Percentiles rank a stretch among this genome's conserved stretches.
Evolutionary conservation across 139 green algal genomes (phyloP).

Genomic region (Chlorella sp.): DNA sequence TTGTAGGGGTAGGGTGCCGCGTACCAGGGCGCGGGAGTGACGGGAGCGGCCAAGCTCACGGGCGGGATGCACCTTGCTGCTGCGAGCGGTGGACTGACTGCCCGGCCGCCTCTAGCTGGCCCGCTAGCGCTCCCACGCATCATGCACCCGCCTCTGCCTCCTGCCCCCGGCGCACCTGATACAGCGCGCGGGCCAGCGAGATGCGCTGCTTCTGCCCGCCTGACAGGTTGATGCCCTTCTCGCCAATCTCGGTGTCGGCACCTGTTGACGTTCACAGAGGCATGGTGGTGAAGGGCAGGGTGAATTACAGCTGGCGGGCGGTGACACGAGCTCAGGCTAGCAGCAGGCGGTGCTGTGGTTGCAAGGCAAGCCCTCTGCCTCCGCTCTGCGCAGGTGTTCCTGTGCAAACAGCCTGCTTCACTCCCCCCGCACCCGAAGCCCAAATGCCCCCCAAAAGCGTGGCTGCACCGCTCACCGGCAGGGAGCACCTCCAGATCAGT

Average conservation of each 20-base stretch:
- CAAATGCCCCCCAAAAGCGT: too few relatives aligned
- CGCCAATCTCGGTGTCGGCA: conserved; percentile 93
- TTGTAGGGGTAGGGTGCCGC: neutral
- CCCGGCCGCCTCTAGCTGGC: too few relatives aligned
- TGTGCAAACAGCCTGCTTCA: too few relatives aligned
- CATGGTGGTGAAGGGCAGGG: neutral
- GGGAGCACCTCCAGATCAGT: conserved; percentile 79
- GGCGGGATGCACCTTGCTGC: neutral
- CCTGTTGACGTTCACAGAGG: neutral
- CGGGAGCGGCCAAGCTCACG: neutral
- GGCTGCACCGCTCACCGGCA: conserved; percentile 46
- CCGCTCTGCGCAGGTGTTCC: too few relatives aligned
- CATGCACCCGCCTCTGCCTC: neutral
- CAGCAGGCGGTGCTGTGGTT: too few relatives aligned
- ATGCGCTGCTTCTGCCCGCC: conserved; percentile 95
- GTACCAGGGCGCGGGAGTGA: neutral
- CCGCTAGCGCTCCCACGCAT: too few relatives aligned
- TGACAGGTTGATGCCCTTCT: conserved; percentile 91
- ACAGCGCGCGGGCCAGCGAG: conserved; percentile 87
- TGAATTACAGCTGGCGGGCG: too few relatives aligned
- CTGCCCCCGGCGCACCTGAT: conserved; percentile 43
- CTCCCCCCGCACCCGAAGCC: too few relatives aligned
- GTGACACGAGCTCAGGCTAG: too few relatives aligned
- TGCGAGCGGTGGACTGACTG: neutral
- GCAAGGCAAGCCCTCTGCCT: too few relatives aligned